Evolutionary conservation across 1,284 basidiomycete genomes (phyloP).

Genomic region (Phellopilus nigrolimitatus): DNA sequence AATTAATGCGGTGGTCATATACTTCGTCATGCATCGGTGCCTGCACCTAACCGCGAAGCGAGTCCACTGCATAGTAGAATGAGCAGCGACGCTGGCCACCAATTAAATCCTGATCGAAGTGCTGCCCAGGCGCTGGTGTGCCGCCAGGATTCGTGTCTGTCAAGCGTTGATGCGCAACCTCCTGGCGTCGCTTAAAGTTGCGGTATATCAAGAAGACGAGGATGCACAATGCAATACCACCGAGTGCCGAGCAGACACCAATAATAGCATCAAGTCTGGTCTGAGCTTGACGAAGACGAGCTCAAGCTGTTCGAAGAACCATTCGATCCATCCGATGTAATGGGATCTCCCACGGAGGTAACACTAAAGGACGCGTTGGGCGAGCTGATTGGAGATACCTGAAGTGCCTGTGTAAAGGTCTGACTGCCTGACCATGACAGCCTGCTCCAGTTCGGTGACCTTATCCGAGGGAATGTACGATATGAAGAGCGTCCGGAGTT

Average conservation of each 20-base stretch:
- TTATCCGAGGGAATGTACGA: no score
- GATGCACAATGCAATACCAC: slow-evolving; percentile 62
- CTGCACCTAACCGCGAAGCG: slow-evolving; percentile 52
- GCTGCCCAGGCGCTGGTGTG: slow-evolving; percentile 49
- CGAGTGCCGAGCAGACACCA: slow-evolving; percentile 71
- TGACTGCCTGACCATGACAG: no score
- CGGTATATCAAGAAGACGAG: slow-evolving; percentile 60
- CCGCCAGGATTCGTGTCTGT: slow-evolving; percentile 41
- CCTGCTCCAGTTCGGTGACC: no score
- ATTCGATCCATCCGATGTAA: no score
- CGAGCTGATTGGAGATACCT: slow-evolving; percentile 39
- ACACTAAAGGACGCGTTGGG: slow-evolving; percentile 52
- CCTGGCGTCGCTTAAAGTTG: slow-evolving; percentile 53
- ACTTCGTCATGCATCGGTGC: slow-evolving; percentile 31
- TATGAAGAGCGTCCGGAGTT: no score
- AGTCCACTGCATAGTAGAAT: slow-evolving; percentile 82
- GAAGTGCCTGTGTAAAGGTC: no score
- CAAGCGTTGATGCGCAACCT: slow-evolving; percentile 58
- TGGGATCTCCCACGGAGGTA: slow-evolving; percentile 39
- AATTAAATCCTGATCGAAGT: slow-evolving; percentile 69
- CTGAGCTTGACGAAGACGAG: no score
- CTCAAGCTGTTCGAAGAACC: no score
- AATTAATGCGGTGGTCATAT: no score
- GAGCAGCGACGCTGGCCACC: slow-evolving; percentile 66
- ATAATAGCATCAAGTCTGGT: slow-evolving; percentile 73